Percentiles rank a stretch among this genome's conserved stretches.
These are phyloP conservation scores for Candida sphagnicola DNA, from an alignment of 805 yeast genomes.

Conservation along the genomic window DNA sequence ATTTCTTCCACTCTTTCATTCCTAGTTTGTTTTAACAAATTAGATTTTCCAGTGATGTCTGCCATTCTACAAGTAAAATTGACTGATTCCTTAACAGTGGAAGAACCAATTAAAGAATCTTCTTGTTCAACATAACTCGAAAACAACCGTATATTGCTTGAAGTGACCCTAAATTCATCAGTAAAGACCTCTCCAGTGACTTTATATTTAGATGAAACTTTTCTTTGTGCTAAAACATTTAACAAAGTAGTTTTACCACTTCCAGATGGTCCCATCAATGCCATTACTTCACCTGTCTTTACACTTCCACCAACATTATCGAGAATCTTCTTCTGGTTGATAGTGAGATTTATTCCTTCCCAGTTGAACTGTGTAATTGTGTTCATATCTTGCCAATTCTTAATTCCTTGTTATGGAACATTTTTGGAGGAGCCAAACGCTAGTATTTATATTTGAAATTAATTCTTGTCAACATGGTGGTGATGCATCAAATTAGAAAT, in stretches of 20 bases:
- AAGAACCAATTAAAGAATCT: constrained; percentile 17
- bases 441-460: too few species aligned
- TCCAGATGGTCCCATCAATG: constrained; percentile 42
- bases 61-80: constrained; percentile 9
- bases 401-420: too few species aligned
- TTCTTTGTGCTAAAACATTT: constrained; percentile 48
- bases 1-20: constrained; percentile 10
- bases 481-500: too few species aligned
- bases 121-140: constrained; percentile 19
- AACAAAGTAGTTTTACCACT: constrained; percentile 39
- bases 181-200: constrained; percentile 5
- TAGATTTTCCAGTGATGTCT: not conserved
- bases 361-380: constrained; percentile 4
- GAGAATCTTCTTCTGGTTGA: constrained; percentile 10
- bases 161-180: not conserved
- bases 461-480: too few species aligned
- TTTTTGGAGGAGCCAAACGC: too few species aligned
- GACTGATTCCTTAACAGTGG: constrained; percentile 17
- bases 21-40: constrained; percentile 2
- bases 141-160: constrained; percentile 2
- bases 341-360: constrained; percentile 3
- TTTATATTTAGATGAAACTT: constrained; percentile 15
- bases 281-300: constrained; percentile 26
- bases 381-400: not conserved
- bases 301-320: constrained; percentile 25